These are phyloP conservation scores for Nepenthes mirabilis DNA, from an alignment of 148 eudicot species.

Conservation along the genomic window DNA sequence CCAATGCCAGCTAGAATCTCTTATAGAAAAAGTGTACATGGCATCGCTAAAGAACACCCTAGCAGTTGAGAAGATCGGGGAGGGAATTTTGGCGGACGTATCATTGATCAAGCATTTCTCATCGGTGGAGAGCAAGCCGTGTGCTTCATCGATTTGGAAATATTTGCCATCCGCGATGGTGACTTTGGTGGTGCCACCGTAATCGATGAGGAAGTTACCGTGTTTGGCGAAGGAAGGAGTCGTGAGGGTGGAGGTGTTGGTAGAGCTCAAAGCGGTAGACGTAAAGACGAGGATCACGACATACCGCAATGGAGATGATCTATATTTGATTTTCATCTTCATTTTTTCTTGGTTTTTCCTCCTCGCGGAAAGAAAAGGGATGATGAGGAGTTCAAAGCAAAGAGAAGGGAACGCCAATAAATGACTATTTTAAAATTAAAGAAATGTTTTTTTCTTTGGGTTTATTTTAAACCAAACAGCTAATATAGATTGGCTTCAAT, in stretches of 20 bases:
- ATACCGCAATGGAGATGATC: not conserved
- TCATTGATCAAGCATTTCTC: constrained; percentile 33
- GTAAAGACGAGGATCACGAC: not conserved
- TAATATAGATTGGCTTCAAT: not conserved
- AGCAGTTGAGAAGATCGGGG: constrained; percentile 44
- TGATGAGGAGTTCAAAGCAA: not conserved
- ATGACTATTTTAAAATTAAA: no score
- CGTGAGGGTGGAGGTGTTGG: not conserved
- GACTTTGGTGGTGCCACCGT: constrained; percentile 39
- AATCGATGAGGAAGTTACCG: constrained; percentile 47
- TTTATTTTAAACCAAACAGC: not conserved
- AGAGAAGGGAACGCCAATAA: not conserved
- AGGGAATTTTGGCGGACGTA: constrained; percentile 25
- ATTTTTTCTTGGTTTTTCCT: not conserved
- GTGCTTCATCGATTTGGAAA: constrained; percentile 39
- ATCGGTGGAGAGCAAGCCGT: constrained; percentile 21
- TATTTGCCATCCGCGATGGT: constrained; percentile 38
- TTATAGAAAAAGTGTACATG: constrained; percentile 42
- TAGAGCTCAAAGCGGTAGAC: not conserved
- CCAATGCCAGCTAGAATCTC: constrained; percentile 86
- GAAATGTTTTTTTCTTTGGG: not conserved
- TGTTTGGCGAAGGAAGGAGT: constrained; percentile 36
- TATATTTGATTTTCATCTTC: not conserved
- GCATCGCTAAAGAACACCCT: constrained; percentile 55
- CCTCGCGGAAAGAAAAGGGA: not conserved